These are phyloP conservation scores for Styphnolobium japonicum DNA, from an alignment of 306 rosid genomes.

Conservation along the genomic window DNA sequence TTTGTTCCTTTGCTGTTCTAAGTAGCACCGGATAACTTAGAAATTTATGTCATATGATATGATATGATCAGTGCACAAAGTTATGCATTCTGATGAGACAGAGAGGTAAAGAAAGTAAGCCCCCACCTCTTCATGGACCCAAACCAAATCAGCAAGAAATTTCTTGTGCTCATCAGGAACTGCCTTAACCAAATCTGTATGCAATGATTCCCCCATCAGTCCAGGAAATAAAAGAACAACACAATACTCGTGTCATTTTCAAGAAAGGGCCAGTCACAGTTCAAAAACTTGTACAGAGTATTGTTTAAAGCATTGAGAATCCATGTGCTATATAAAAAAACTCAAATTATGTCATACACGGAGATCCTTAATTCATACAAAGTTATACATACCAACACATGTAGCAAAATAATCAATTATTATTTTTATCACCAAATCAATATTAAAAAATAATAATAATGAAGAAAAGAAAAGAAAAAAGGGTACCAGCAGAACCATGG, in stretches of 20 bases:
- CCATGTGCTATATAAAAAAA: background rate
- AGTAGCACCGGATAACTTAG: background rate
- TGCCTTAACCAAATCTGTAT: constrained; percentile 79
- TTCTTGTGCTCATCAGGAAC: constrained; percentile 93
- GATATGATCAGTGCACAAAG: background rate
- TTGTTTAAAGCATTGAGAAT: background rate
- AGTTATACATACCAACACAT: background rate
- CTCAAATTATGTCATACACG: background rate
- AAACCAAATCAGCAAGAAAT: constrained; percentile 78
- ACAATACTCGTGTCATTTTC: background rate
- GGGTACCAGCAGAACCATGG: constrained; percentile 76
- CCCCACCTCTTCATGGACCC: constrained; percentile 95
- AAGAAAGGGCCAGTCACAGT: background rate
- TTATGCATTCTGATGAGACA: background rate
- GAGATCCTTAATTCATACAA: background rate
- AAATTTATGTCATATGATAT: background rate
- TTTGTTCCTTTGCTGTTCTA: constrained; percentile 11
- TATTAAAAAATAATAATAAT: background rate
- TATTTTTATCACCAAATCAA: background rate
- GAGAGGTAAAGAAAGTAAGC: constrained; percentile 18
- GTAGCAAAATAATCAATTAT: background rate
- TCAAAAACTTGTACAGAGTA: background rate
- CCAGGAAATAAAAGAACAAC: background rate
- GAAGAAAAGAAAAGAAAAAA: background rate
- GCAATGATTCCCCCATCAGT: constrained; percentile 24